Percentiles rank a stretch among this genome's conserved stretches.
These are phyloP conservation scores for Venturia nashicola DNA, from an alignment of 2,329 filamentous ascomycete genomes.

Conservation along the genomic window DNA sequence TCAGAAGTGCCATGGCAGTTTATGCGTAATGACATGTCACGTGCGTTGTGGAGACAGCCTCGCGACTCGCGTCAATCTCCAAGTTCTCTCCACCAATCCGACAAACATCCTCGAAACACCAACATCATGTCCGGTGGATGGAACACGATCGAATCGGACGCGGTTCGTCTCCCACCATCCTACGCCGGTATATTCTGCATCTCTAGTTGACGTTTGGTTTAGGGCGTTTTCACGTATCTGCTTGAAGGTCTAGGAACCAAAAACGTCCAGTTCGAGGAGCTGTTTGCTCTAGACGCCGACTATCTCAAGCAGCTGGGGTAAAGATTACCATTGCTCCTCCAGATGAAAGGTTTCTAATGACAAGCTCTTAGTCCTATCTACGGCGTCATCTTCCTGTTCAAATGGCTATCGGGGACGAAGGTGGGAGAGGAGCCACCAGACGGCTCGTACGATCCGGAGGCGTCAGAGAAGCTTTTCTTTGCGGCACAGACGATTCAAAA, in stretches of 20 bases:
- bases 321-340: background rate
- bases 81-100: background rate
- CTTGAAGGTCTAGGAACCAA: constrained; percentile 87
- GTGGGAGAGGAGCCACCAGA: constrained; percentile 58
- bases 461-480: constrained; percentile 75
- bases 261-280: constrained; percentile 92
- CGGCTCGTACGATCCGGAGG: constrained; percentile 66
- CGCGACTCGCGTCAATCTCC: background rate
- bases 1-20: background rate
- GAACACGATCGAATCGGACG: constrained; percentile 97
- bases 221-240: constrained; percentile 95
- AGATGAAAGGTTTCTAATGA: background rate
- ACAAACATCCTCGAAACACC: background rate
- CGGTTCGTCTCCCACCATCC: constrained; percentile 45
- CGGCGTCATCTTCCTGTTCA: constrained; percentile 98
- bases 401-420: constrained; percentile 67
- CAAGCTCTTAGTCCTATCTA: constrained; percentile 55
- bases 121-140: constrained; percentile 52
- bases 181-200: background rate
- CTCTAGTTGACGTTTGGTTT: constrained; percentile 10
- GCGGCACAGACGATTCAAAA: constrained; percentile 97
- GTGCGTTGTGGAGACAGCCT: background rate
- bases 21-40: background rate
- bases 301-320: constrained; percentile 49
- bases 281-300: constrained; percentile 75